Evolutionary conservation across 2,329 filamentous ascomycete species (phyloP).

Genomic region (Teratosphaeria pseudoeucalypti): DNA sequence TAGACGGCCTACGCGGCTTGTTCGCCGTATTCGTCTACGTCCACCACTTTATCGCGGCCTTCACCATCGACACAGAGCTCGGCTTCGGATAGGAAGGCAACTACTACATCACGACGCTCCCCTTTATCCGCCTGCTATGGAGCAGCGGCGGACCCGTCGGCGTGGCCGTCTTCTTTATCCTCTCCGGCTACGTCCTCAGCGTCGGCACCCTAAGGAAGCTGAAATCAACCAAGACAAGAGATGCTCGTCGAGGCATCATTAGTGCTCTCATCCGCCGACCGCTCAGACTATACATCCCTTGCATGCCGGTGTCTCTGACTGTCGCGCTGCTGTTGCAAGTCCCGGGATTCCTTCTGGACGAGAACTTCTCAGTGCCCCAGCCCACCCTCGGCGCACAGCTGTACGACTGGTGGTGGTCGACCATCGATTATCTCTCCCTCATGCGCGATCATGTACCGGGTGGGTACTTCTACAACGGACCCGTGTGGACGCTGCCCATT

Average conservation of each 20-base stretch:
- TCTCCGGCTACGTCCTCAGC: conserved; percentile 41
- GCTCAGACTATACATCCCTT: conserved; percentile 36
- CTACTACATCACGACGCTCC: conserved; percentile 32
- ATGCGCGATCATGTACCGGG: conserved; percentile 43
- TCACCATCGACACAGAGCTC: background rate
- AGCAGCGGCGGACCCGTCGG: conserved; percentile 48
- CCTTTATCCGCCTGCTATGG: conserved; percentile 49
- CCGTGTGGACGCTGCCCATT: conserved; percentile 49
- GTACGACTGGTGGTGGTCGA: background rate
- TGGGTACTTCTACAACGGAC: conserved; percentile 5
- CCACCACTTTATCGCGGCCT: background rate
- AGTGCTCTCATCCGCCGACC: conserved; percentile 39
- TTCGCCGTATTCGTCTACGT: background rate
- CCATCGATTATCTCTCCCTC: conserved; percentile 11
- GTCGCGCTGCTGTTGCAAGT: conserved; percentile 44
- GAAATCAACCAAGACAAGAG: background rate
- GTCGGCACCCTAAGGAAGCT: conserved; percentile 20
- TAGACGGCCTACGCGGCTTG: background rate
- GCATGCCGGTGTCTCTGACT: conserved; percentile 43
- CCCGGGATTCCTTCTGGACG: conserved; percentile 25
- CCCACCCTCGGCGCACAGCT: background rate
- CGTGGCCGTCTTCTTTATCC: conserved; percentile 41
- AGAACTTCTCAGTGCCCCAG: background rate
- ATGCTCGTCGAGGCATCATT: background rate
- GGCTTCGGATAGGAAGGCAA: background rate